These are phyloP conservation scores for Leccinum boreale DNA, from an alignment of 768 basidiomycete genomes.

Conservation along the genomic window DNA sequence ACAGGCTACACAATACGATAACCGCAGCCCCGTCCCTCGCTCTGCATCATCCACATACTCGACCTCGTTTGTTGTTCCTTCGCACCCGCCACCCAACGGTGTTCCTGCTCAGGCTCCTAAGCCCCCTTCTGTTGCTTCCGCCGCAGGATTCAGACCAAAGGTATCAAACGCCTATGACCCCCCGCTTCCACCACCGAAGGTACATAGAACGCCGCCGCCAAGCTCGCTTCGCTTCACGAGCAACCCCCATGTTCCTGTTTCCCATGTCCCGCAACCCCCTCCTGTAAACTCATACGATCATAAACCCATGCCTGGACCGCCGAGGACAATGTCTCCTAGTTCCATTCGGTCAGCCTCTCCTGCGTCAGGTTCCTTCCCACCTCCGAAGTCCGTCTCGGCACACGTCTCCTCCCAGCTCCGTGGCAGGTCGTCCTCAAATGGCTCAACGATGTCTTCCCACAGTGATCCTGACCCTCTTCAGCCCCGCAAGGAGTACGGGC, in stretches of 20 bases:
- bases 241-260: constrained; percentile 12
- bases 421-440: constrained; percentile 44
- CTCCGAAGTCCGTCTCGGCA: constrained; percentile 22
- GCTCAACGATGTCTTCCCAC: constrained; percentile 39
- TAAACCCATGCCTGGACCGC: constrained; percentile 15
- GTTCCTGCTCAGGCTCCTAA: constrained; percentile 29
- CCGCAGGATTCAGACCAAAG: constrained; percentile 59
- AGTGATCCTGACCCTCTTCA: constrained; percentile 10
- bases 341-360: constrained; percentile 24
- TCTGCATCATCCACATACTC: constrained; percentile 28
- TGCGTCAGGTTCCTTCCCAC: constrained; percentile 37
- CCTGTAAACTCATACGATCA: constrained; percentile 19
- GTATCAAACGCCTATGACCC: constrained; percentile 74
- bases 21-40: constrained; percentile 22
- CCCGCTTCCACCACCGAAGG: constrained; percentile 55
- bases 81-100: constrained; percentile 18
- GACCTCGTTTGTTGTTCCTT: constrained; percentile 10
- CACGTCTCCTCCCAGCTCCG: constrained; percentile 24
- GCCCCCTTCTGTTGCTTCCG: constrained; percentile 35
- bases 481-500: constrained; percentile 29
- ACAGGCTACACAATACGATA: constrained; percentile 33
- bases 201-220: constrained; percentile 26
- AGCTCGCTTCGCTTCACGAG: constrained; percentile 22
- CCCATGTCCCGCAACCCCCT: constrained; percentile 10
- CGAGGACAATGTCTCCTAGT: constrained; percentile 32